Base-by-base conservation (phyloP, 768 basidiomycete genomes). In the Hemileccinum impolitum region DNA sequence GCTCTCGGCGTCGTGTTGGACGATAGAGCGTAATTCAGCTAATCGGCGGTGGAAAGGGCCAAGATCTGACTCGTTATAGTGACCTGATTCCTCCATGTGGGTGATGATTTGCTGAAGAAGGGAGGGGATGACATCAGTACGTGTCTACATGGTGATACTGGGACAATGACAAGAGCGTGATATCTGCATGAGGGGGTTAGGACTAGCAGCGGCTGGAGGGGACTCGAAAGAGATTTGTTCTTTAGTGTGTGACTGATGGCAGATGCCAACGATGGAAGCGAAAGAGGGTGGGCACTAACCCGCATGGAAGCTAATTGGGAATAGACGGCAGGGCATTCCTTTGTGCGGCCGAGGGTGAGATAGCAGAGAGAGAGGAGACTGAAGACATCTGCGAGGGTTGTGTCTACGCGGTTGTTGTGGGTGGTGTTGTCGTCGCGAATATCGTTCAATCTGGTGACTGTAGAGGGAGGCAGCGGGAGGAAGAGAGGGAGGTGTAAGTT, bases 261-360 rank as follows among this genome's bases (percentile, higher is more conserved):
- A 38, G 19, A 17, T 17, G 32, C 23, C 6, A 23, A 23, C 6
- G 6, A 23, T 23, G 35, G 55, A 48, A 41, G 17, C 39, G 50
- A 50, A 45, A 52, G 41, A 38, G 28, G 39, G 19, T 28, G 45
- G 38, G 49, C 45, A 85, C 93, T 79, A 62, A 97, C 94, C 70
- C 89, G 75, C 87, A 99, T 96, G 51, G 87, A 93, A 34, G 93
- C 92, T 54, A 98, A 84, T 62, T 98, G 96, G 54, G 90, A 92
- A 68, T 96, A 99, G 0, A 89, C 92, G 21, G 94, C 95, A 0
- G 95, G 94, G 10, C 87, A 86, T 68, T 97, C 94, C 56, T 85
- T 83, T 35, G 91, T 94, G 73, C 94, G 94, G 37, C 96, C 96
- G 53, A 99, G 94, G 32, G 94, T 96, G 59, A 99, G 84, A 75